Evolutionary conservation across 2,329 filamentous ascomycete species (phyloP), one percentile per base, ranked within the genome.

Genomic region (Paraconiothyrium brasiliense): DNA sequence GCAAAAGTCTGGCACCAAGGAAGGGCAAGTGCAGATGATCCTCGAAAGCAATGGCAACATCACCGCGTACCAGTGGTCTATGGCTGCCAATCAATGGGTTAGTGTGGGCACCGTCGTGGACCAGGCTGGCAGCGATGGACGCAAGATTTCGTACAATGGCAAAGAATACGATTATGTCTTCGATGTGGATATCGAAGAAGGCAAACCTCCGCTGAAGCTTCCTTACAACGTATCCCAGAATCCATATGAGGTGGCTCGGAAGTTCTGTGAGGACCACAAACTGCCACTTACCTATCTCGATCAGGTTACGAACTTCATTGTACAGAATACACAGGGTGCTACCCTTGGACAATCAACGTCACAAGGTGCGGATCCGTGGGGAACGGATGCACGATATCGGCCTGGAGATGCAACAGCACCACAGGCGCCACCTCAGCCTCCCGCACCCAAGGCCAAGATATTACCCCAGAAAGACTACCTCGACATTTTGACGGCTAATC

Each of bases 131-230:
- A 96, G 93, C 74, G 92, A 89, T 67, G 92, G 92, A 11, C 74
- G 76, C 11, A 82, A 82, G 57, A 76, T 79, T 14, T 88, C 88
- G 61, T 90, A 94, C 74, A 84, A 92, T 1, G 94, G 94, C 35
- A 88, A 97, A 74, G 92, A 94, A 63, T 99, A 97, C 76, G 95
- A 99, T 75, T 97, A 91, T 72, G 94, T 99, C 9, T 98, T 98
- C 69, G 94, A 97, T 73, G 94, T 97, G 30, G 94, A 97, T 71
- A 96, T 97, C 64, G 92, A 97, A 76, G 94, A 97, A 72, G 94
- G 93, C 56, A 94, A 96, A 73, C 94, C 94, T 13, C 89, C 94
- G 0, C 83, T 98, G 49, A 97, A 97, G 78, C 84, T 98, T n/a
- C 93, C 94, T 0, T 98, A 92, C 80, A 97, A 98, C 76, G 85